Evolutionary conservation across 2,329 filamentous ascomycete species (phyloP).

Genomic region (Cryphonectria radicalis): DNA sequence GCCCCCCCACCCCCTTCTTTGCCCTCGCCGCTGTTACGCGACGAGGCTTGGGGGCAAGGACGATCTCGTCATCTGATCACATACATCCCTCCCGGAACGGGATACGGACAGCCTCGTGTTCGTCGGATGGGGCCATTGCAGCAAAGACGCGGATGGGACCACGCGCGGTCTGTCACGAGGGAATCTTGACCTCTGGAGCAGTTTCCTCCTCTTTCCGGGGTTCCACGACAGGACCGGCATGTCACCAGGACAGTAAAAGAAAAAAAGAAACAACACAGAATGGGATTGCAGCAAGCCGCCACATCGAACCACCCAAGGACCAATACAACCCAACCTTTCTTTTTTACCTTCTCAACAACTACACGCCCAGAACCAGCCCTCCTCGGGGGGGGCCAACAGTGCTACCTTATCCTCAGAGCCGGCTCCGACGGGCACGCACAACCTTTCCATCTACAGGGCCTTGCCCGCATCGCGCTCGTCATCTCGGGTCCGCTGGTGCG

Average conservation of each 20-base stretch:
- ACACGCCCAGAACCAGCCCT: conserved; percentile 7
- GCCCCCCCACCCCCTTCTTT: not conserved
- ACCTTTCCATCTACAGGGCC: conserved; percentile 15
- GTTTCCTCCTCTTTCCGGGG: not conserved
- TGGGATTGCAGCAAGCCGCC: conserved; percentile 6
- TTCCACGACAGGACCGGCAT: conserved; percentile 3
- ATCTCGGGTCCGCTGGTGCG: conserved; percentile 7
- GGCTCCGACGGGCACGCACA: conserved; percentile 30
- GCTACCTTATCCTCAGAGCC: conserved; percentile 21
- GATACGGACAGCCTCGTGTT: conserved; percentile 11
- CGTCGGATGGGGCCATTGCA: not conserved
- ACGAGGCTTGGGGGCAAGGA: conserved; percentile 6
- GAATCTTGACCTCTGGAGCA: not conserved
- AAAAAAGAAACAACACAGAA: not conserved
- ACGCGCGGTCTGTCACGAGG: not conserved
- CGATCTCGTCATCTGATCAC: conserved; percentile 1
- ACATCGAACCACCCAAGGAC: conserved; percentile 1
- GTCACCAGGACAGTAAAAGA: not conserved
- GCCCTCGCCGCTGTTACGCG: conserved; percentile 3
- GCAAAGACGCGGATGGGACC: not conserved
- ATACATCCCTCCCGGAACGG: not conserved
- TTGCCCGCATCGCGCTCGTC: conserved; percentile 25
- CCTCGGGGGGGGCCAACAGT: not conserved
- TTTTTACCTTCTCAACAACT: not conserved
- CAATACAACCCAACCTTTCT: not conserved